phyloP scores from a whole-genome alignment of 2,329 filamentous ascomycete species.

The Aspergillus niger region DNA sequence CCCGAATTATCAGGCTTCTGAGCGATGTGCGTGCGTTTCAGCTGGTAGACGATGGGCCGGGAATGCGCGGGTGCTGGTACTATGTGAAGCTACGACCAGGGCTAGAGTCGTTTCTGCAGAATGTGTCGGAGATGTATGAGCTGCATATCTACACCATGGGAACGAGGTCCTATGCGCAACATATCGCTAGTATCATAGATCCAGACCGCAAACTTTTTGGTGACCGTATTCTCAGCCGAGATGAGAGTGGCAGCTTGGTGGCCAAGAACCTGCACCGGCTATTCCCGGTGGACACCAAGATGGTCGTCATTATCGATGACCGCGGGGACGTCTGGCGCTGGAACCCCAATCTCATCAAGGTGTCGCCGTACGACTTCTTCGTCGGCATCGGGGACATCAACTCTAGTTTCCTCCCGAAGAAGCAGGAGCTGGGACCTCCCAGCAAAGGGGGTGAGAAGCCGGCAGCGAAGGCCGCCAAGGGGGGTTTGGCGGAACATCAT shows the following conservation, averaged over 20 bases:
- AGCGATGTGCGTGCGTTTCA: slow-evolving; percentile 88
- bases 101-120: slow-evolving; percentile 75
- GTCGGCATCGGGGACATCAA: slow-evolving; percentile 98
- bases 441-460: slow-evolving; percentile 38
- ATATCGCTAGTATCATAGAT: slow-evolving; percentile 90
- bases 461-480: slow-evolving; percentile 28
- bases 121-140: slow-evolving; percentile 80
- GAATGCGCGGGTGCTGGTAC: slow-evolving; percentile 81
- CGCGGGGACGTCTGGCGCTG: slow-evolving; percentile 96
- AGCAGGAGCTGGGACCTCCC: slow-evolving; percentile 55
- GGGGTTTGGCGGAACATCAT: slow-evolving; percentile 27
- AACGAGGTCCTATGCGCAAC: slow-evolving; percentile 90
- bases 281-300: slow-evolving; percentile 95
- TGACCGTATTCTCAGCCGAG: slow-evolving; percentile 91
- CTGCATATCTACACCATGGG: slow-evolving; percentile 99
- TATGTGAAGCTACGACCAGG: slow-evolving; percentile 98
- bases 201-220: slow-evolving; percentile 87
- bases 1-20: slow-evolving; percentile 83
- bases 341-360: slow-evolving; percentile 89
- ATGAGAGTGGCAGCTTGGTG: slow-evolving; percentile 92
- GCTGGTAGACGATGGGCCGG: slow-evolving; percentile 79
- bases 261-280: slow-evolving; percentile 86
- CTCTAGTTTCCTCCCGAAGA: slow-evolving; percentile 90
- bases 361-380: slow-evolving; percentile 95
- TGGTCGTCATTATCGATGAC: slow-evolving; percentile 99